Evolutionary conservation across 331 rosid genomes (phyloP).

Genomic region (Prunus yedoensis): DNA sequence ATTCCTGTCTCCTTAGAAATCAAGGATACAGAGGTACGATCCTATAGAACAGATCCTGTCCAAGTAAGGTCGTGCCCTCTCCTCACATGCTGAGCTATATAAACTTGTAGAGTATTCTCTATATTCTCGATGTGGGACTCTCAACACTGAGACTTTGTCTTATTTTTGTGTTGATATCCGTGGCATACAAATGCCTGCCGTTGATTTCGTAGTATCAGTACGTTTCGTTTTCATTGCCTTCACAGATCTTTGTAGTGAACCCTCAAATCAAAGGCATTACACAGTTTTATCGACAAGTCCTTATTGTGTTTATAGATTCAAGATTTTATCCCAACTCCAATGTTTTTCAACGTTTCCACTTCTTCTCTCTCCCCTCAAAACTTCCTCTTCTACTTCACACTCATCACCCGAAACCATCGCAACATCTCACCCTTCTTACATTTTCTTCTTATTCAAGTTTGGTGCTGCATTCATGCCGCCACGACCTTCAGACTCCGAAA

Average conservation of each 20-base stretch:
- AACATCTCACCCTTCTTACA: not conserved
- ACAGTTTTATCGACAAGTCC: not conserved
- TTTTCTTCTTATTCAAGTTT: not conserved
- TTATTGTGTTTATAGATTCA: not conserved
- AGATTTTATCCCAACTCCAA: constrained; percentile 31
- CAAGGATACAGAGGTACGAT: not conserved
- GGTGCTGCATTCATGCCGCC: constrained; percentile 30
- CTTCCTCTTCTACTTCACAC: constrained; percentile 30
- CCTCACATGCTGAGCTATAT: too few species aligned
- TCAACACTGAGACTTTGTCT: not conserved
- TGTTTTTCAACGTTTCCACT: constrained; percentile 26
- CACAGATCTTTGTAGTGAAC: too few species aligned
- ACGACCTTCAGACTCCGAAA: constrained; percentile 24
- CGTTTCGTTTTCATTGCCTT: too few species aligned
- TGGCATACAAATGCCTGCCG: too few species aligned
- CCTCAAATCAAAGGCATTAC: not conserved
- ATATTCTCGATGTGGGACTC: not conserved
- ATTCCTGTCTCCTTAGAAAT: constrained; percentile 4
- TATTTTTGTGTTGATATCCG: too few species aligned
- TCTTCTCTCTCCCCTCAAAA: constrained; percentile 11
- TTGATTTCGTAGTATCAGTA: too few species aligned
- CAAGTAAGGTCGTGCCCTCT: not conserved
- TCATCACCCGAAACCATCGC: constrained; percentile 49
- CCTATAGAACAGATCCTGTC: constrained; percentile 7
- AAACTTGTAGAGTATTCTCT: too few species aligned